Percentiles rank a stretch among this genome's conserved stretches.
phyloP scores from a whole-genome alignment of 192 early-diverging fungal genomes.

The Coemansia sp. region DNA sequence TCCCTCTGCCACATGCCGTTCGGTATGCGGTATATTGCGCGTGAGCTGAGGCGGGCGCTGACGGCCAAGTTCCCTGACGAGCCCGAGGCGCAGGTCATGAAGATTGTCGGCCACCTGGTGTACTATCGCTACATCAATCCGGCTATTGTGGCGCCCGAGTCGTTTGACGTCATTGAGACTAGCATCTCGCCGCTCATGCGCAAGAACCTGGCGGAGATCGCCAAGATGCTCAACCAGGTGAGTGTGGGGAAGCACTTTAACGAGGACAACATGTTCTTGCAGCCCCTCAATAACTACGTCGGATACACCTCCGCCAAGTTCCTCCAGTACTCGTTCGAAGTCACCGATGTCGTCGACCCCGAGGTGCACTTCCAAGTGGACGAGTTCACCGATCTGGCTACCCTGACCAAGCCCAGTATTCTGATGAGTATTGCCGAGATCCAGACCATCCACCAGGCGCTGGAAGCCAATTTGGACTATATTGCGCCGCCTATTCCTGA shows the following conservation, averaged over 20 bases:
- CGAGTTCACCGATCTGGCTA: constrained; percentile 78
- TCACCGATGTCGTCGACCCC: constrained; percentile 80
- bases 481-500: constrained; percentile 60
- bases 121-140: constrained; percentile 99
- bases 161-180: constrained; percentile 90
- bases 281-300: constrained; percentile 81
- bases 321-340: constrained; percentile 79
- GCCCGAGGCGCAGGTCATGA: constrained; percentile 75
- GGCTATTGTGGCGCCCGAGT: constrained; percentile 95
- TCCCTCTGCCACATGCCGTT: constrained; percentile 90
- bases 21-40: constrained; percentile 94
- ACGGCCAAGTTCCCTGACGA: constrained; percentile 80
- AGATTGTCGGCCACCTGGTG: constrained; percentile 90
- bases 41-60: constrained; percentile 77
- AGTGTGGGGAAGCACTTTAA: constrained; percentile 82
- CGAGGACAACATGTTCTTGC: constrained; percentile 66
- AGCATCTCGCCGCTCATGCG: constrained; percentile 84
- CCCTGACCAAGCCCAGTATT: constrained; percentile 79
- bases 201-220: constrained; percentile 94
- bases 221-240: constrained; percentile 94
- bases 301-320: constrained; percentile 75
- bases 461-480: constrained; percentile 77
- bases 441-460: constrained; percentile 80
- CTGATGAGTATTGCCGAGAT: constrained; percentile 91
- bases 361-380: constrained; percentile 91